These are phyloP conservation scores for Exidia glandulosa DNA, from an alignment of 768 basidiomycete species.

Conservation along the genomic window DNA sequence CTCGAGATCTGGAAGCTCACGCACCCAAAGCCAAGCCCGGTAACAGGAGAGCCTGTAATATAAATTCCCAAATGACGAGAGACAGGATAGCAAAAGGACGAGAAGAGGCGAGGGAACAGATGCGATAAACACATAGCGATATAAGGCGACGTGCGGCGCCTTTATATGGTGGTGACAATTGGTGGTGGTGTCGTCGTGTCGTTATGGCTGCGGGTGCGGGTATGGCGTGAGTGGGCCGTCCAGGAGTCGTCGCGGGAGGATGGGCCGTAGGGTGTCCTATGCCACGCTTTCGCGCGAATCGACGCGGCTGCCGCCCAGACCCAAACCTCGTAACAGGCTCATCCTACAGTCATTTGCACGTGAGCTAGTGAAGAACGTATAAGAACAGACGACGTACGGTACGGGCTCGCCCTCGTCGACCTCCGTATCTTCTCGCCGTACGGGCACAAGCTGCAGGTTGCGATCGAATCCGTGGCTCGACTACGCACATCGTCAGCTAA, in stretches of 20 bases:
- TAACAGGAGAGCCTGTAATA: not conserved
- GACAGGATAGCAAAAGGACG: not conserved
- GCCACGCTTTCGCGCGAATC: too few species aligned
- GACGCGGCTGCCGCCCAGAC: not conserved
- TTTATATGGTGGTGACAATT: too few species aligned
- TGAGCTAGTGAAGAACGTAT: not conserved
- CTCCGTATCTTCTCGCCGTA: constrained; percentile 42
- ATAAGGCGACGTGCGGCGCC: too few species aligned
- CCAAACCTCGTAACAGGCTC: not conserved
- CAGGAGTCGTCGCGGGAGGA: too few species aligned
- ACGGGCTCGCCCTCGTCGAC: constrained; percentile 1
- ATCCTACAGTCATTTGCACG: not conserved
- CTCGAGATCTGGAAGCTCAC: constrained; percentile 68
- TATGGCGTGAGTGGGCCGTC: too few species aligned
- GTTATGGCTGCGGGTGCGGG: too few species aligned
- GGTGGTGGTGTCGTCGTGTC: too few species aligned
- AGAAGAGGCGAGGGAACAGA: not conserved
- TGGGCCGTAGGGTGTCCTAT: too few species aligned
- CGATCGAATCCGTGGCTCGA: constrained; percentile 70
- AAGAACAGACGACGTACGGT: not conserved
- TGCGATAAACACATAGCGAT: not conserved
- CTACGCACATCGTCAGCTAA: constrained; percentile 20
- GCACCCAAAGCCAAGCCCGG: not conserved
- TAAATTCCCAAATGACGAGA: not conserved
- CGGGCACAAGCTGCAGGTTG: constrained; percentile 44